phyloP scores from a whole-genome alignment of 164 flowering plant genomes.

The Annona cherimola region DNA sequence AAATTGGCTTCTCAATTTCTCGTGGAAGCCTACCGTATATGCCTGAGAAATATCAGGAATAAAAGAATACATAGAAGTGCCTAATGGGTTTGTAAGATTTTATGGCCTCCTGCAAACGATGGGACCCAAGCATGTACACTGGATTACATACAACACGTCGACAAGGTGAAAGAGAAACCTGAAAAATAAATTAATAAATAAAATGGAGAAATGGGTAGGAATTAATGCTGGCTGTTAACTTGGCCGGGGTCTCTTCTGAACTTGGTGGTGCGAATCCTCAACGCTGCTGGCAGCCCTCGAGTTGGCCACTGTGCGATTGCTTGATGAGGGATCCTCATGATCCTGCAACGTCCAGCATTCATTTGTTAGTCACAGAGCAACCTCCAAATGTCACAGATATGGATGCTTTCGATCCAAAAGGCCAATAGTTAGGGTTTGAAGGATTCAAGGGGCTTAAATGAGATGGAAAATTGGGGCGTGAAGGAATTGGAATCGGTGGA shows the following conservation, averaged over 20 bases:
- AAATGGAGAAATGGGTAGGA: not conserved
- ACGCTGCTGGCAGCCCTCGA: slow-evolving; percentile 34
- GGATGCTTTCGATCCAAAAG: no score
- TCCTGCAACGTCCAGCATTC: slow-evolving; percentile 20
- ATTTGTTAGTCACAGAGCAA: no score
- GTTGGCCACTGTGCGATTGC: slow-evolving; percentile 32
- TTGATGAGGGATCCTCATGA: slow-evolving; percentile 28
- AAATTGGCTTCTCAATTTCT: slow-evolving; percentile 38
- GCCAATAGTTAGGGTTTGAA: no score
- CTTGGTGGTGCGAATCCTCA: slow-evolving; percentile 51
- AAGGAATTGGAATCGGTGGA: no score
- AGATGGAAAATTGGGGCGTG: no score
- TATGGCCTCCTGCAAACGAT: slow-evolving; percentile 23
- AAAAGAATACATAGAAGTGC: slow-evolving; percentile 15
- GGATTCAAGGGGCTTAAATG: no score
- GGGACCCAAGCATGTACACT: slow-evolving; percentile 40
- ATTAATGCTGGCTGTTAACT: slow-evolving; percentile 16
- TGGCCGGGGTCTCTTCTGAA: slow-evolving; percentile 62
- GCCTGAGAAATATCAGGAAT: slow-evolving; percentile 12
- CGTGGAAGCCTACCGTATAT: slow-evolving; percentile 28
- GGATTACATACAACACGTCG: slow-evolving; percentile 9
- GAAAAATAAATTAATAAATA: not conserved
- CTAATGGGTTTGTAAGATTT: slow-evolving; percentile 18
- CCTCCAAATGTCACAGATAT: no score
- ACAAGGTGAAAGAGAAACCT: slow-evolving; percentile 9